Evolutionary conservation across 2,329 filamentous ascomycete genomes (phyloP).

Genomic region (Periglandula ipomoeae): DNA sequence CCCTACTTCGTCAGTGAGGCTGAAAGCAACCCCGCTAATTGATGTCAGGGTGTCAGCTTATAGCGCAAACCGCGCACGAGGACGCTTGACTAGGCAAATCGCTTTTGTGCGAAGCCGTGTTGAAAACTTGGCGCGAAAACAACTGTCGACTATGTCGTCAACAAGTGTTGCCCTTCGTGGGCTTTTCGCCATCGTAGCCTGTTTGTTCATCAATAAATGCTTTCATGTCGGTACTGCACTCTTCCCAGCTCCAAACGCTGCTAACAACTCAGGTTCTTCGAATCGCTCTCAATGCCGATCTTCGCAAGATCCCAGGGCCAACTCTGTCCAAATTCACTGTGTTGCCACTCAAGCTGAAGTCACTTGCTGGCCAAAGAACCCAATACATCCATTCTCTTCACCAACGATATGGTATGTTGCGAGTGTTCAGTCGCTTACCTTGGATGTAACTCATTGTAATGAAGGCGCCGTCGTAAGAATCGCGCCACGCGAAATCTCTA

Average conservation of each 20-base stretch:
- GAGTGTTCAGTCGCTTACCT: no score
- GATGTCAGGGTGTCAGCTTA: no score
- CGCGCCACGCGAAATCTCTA: not conserved
- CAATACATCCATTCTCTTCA: slow-evolving; percentile 1
- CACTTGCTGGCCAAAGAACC: not conserved
- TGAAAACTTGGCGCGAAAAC: no score
- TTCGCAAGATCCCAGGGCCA: not conserved
- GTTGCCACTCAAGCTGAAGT: not conserved
- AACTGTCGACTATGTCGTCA: not conserved
- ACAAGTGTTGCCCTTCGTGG: not conserved
- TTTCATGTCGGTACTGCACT: not conserved
- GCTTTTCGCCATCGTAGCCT: not conserved
- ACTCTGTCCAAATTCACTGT: not conserved
- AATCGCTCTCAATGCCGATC: not conserved
- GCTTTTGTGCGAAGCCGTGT: no score
- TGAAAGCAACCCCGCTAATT: no score
- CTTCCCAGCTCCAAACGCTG: no score
- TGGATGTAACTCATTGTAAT: no score
- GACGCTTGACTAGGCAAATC: no score
- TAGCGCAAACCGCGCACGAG: no score
- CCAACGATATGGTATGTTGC: not conserved
- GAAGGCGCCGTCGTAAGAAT: not conserved
- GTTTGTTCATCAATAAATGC: not conserved
- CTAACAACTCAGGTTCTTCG: not conserved
- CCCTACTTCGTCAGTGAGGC: no score